phyloP scores from a whole-genome alignment of 345 rosid genomes.

The Brassica cretica region DNA sequence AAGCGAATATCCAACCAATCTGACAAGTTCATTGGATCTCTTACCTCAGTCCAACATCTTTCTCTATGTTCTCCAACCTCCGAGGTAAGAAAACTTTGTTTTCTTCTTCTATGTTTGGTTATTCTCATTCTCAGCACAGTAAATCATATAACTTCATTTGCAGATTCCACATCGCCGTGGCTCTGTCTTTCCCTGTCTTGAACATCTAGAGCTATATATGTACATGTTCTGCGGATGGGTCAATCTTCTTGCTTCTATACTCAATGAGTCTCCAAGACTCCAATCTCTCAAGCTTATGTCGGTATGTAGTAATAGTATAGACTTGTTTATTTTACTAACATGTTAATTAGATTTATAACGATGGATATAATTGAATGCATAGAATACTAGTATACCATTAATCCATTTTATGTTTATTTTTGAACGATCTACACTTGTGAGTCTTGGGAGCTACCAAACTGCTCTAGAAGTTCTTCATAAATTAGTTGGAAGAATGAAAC shows the following conservation, averaged over 20 bases:
- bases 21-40: background rate
- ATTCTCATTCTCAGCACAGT: background rate
- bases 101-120: background rate
- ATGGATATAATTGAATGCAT: background rate
- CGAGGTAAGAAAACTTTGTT: background rate
- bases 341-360: background rate
- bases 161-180: background rate
- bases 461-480: background rate
- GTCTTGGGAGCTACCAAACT: background rate
- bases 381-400: background rate
- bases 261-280: background rate
- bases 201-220: conserved; percentile 2
- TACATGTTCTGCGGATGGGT: background rate
- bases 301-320: background rate
- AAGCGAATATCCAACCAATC: background rate
- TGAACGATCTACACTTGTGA: too few relatives aligned
- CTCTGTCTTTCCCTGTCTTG: background rate
- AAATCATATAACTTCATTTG: background rate
- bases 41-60: background rate
- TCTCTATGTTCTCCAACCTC: background rate
- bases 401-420: too few relatives aligned
- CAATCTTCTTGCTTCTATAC: background rate
- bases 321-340: background rate
- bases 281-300: background rate
- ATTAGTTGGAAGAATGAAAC: background rate